Evolutionary conservation across 345 rosid species (phyloP), one percentile per base, ranked within the genome.

Genomic region (Nasturtium officinale): DNA sequence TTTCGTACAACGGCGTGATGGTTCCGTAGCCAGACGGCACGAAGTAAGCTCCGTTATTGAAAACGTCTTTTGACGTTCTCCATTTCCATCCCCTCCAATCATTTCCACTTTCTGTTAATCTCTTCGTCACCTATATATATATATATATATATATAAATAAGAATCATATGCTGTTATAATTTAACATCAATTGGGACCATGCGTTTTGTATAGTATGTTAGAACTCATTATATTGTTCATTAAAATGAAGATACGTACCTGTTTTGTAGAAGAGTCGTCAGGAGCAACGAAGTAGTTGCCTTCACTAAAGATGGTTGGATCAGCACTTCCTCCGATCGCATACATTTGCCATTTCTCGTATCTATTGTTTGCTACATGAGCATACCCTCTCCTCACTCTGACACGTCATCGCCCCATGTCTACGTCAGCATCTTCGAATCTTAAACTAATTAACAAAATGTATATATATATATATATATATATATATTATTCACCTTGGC

Each of bases 271-370:
- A 59, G 38, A 33, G 60, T 84, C 67, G 30, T 67, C 50, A 9
- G 96, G 73, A 61, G 97, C 97, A 28, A 81, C 68, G 72, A 86
- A 94, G 77, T 91, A 84, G 81, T 91, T 91, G n/a, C 95, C 98
- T 81, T 94, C 93, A 52, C 98, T 94, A 69, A 87, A 85, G 56
- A 91, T 94, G 59, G 98, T 91, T 43, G 98, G 98, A 68, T 87
- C 70, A 15, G 96, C 92, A 74, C 97, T 91, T 48, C 97, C 98
- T 48, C 97, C 98, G 5, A 94, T 87, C 17, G 96, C 93, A 77
- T 91, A 94, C 97, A 94, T 94, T 74, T 71, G 73, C 98, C 98
- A 91, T 51, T 88, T 85, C 48, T 89, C 91, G 46, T 94, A 94
- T 20, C 82, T 85, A 70, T 91, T 94, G 88, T 94, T 94, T 17